Conservation (phyloP, 2,329 filamentous ascomycete genomes). For the Fusarium lyarnte region DNA sequence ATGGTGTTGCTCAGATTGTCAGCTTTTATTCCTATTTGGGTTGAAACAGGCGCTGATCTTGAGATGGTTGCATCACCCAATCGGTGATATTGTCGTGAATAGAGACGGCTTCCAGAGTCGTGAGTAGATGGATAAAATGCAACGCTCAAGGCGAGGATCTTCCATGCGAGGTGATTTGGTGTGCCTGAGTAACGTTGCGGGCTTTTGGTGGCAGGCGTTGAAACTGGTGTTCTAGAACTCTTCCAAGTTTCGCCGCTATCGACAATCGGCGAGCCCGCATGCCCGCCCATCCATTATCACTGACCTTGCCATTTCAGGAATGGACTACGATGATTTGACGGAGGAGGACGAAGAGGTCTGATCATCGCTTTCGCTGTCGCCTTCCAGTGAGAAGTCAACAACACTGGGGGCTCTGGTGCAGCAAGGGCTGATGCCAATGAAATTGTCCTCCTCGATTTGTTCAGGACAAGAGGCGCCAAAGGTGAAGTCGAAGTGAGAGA, state of each 20-base stretch:
- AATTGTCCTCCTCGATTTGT: constrained; percentile 48
- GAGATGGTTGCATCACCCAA: constrained; percentile 14
- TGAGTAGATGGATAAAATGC: constrained; percentile 10
- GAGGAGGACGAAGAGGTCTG: constrained; percentile 33
- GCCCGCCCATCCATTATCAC: constrained; percentile 32
- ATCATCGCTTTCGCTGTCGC: constrained; percentile 38
- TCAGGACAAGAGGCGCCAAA: constrained; percentile 53
- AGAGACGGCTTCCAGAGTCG: constrained; percentile 8
- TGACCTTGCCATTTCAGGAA: constrained; percentile 35
- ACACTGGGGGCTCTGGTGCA: constrained; percentile 53
- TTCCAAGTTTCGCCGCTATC: constrained; percentile 19
- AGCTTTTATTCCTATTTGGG: constrained; percentile 21
- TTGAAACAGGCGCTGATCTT: constrained; percentile 21
- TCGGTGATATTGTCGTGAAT: constrained; percentile 10
- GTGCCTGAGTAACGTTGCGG: neutral
- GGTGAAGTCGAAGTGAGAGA: constrained; percentile 57
- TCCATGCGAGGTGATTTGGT: constrained; percentile 14
- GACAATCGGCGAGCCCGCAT: constrained; percentile 26
- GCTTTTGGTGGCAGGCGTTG: constrained; percentile 12
- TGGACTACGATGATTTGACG: constrained; percentile 31
- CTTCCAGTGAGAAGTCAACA: constrained; percentile 40
- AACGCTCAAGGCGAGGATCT: constrained; percentile 4
- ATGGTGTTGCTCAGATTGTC: constrained; percentile 27
- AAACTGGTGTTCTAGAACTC: constrained; percentile 33
- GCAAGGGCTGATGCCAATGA: constrained; percentile 56